Evolutionary conservation across 2,329 filamentous ascomycete species (phyloP).

Genomic region (Periconia sp.): DNA sequence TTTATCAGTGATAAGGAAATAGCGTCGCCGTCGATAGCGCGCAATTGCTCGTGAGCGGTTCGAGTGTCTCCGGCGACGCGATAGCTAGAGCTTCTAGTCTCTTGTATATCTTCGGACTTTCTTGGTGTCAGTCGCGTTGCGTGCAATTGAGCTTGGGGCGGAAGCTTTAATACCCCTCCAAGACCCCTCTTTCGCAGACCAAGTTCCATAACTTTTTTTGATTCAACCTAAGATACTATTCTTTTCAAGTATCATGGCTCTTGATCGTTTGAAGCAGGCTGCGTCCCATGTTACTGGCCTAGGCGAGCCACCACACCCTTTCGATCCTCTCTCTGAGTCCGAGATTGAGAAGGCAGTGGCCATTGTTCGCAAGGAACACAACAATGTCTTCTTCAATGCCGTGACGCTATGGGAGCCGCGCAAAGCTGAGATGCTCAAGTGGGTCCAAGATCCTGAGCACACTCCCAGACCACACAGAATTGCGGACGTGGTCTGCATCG

Average conservation of each 20-base stretch:
- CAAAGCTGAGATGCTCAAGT: conserved; percentile 82
- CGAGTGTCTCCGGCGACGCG: background rate
- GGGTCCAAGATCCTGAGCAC: conserved; percentile 70
- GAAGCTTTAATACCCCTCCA: conserved; percentile 30
- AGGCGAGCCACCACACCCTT: conserved; percentile 66
- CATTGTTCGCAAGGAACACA: conserved; percentile 72
- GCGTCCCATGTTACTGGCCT: conserved; percentile 66
- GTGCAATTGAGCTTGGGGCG: conserved; percentile 1
- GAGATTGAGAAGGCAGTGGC: conserved; percentile 77
- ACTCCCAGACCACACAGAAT: conserved; percentile 70
- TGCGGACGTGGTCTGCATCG: conserved; percentile 85
- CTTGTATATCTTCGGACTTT: too few species aligned
- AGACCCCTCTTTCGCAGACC: conserved; percentile 10
- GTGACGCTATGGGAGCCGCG: conserved; percentile 84
- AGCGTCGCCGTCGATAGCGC: conserved; percentile 1
- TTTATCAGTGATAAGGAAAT: conserved; percentile 18
- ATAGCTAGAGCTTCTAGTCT: conserved; percentile 1
- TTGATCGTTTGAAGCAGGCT: conserved; percentile 69
- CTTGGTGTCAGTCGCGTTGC: conserved; percentile 15
- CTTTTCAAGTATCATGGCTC: conserved; percentile 56
- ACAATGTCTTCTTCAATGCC: conserved; percentile 81
- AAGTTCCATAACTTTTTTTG: conserved; percentile 10
- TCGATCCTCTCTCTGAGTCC: conserved; percentile 74
- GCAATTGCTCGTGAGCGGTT: conserved; percentile 4
- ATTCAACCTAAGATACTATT: conserved; percentile 3